These are phyloP conservation scores for Hibiscus mutabilis DNA, from an alignment of 345 rosid genomes.

Conservation along the genomic window DNA sequence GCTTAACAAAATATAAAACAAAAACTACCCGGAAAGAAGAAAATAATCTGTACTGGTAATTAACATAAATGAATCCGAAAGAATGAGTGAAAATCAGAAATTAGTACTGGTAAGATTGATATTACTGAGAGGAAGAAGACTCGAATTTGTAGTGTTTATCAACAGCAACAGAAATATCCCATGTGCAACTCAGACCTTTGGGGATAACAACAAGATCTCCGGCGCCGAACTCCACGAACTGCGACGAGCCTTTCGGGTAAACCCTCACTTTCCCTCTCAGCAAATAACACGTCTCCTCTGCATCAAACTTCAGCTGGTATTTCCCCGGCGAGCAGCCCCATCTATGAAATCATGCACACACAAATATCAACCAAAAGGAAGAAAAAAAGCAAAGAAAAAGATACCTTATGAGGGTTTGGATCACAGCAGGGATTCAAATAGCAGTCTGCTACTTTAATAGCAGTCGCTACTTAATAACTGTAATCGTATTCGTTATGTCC, in stretches of 20 bases:
- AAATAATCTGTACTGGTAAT: background rate
- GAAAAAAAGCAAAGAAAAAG: no score
- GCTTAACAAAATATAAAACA: background rate
- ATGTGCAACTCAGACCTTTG: conserved; percentile 79
- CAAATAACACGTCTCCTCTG: conserved; percentile 81
- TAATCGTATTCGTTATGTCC: no score
- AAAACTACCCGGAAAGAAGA: no score
- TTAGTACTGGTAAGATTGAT: background rate
- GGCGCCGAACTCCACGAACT: conserved; percentile 75
- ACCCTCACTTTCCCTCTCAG: conserved; percentile 76
- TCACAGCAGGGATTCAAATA: no score
- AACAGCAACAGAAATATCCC: conserved; percentile 83
- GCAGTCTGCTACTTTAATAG: no score
- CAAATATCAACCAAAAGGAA: no score
- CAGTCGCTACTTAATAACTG: no score
- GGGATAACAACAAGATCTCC: conserved; percentile 90
- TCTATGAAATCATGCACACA: conserved; percentile 20
- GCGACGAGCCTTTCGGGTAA: conserved; percentile 49
- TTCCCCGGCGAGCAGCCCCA: conserved; percentile 94
- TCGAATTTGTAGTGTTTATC: conserved; percentile 82
- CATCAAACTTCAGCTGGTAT: conserved; percentile 73
- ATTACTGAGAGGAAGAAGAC: conserved; percentile 22
- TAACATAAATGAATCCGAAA: conserved; percentile 1
- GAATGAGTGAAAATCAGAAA: background rate
- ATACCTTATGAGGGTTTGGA: no score